Conservation (phyloP, 2,329 filamentous ascomycete genomes). For the Triangularia verruculosa region DNA sequence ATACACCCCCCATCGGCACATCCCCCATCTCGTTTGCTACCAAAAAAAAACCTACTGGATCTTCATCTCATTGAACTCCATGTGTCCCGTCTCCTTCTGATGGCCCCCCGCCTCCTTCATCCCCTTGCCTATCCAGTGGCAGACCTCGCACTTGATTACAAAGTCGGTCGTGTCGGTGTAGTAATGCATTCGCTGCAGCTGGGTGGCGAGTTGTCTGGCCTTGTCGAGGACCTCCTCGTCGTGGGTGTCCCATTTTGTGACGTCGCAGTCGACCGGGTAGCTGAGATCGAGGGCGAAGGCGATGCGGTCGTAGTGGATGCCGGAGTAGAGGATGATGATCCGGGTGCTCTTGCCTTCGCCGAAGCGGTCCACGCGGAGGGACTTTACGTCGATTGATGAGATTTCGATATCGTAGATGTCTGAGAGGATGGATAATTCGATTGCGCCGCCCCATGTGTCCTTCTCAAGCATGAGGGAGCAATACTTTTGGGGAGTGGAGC, state of each 20-base stretch:
- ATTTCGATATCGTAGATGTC: conserved; percentile 84
- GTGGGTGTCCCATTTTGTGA: conserved; percentile 53
- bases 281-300: conserved; percentile 63
- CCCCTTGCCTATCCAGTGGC: conserved; percentile 66
- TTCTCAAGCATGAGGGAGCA: conserved; percentile 76
- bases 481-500: conserved; percentile 69
- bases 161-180: conserved; percentile 86
- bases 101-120: conserved; percentile 58
- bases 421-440: conserved; percentile 82
- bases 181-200: conserved; percentile 71
- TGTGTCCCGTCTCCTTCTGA: conserved; percentile 58
- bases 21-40: no score
- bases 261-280: conserved; percentile 70
- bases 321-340: conserved; percentile 83
- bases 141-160: conserved; percentile 72
- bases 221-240: conserved; percentile 68
- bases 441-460: conserved; percentile 86
- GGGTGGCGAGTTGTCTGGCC: conserved; percentile 61
- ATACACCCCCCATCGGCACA: no score
- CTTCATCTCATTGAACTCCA: conserved; percentile 37
- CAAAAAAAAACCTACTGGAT: conserved; percentile 21
- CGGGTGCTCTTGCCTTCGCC: conserved; percentile 69
- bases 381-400: conserved; percentile 74
- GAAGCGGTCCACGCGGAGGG: conserved; percentile 61
- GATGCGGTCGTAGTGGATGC: conserved; percentile 91